Percentiles rank a stretch among this genome's conserved stretches.
phyloP scores from a whole-genome alignment of 306 rosid genomes.

The Glycine tomentella region DNA sequence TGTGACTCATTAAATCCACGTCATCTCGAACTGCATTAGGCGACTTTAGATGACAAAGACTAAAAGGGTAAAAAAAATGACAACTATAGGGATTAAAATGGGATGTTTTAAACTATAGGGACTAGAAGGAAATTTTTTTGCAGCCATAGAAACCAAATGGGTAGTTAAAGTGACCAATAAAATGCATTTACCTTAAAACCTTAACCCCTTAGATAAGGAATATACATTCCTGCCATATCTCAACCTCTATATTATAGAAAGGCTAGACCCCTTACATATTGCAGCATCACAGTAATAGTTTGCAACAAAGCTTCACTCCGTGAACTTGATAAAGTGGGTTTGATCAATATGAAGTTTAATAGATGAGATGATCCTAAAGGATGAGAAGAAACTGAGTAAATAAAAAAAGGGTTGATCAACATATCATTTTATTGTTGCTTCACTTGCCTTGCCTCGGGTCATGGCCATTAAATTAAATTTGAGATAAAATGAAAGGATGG shows the following conservation, averaged over 20 bases:
- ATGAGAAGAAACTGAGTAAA: conserved; percentile 6
- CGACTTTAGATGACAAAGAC: too few relatives aligned
- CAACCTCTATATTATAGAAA: conserved; percentile 7
- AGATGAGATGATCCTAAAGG: conserved; percentile 6
- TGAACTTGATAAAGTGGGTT: neutral
- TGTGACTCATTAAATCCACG: too few relatives aligned
- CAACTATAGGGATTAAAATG: too few relatives aligned
- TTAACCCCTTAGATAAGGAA: neutral
- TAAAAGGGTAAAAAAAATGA: too few relatives aligned
- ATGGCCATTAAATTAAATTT: conserved; percentile 15
- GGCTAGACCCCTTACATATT: neutral
- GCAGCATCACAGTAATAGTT: neutral
- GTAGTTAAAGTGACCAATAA: neutral
- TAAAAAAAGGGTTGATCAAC: neutral
- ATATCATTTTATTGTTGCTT: conserved; percentile 18
- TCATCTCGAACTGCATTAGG: too few relatives aligned
- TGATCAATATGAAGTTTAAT: neutral
- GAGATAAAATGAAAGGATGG: conserved; percentile 14
- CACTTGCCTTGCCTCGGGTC: neutral
- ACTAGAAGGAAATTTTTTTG: too few relatives aligned
- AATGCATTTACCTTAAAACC: conserved; percentile 4
- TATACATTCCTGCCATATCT: neutral
- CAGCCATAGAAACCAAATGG: too few relatives aligned
- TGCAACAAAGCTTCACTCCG: neutral
- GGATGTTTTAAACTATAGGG: too few relatives aligned